Evolutionary conservation across 2,329 filamentous ascomycete species (phyloP).

Genomic region (Colletotrichum graminicola): DNA sequence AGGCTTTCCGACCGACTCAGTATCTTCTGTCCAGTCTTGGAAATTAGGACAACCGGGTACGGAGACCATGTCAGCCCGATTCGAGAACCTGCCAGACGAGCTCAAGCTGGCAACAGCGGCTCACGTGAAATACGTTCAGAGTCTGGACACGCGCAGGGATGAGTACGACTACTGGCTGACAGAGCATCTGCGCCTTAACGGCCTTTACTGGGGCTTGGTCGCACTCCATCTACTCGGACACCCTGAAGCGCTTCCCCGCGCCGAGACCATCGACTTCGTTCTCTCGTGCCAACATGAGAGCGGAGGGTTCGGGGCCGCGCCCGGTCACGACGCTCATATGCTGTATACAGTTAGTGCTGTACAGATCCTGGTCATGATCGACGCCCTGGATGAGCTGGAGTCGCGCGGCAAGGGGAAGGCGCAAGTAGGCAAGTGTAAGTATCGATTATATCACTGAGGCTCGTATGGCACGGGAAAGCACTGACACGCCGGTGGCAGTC

Average conservation of each 20-base stretch:
- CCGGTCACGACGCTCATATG: slow-evolving; percentile 95
- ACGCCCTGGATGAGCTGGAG: slow-evolving; percentile 88
- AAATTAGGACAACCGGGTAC: neutral
- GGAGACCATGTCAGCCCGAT: slow-evolving; percentile 50
- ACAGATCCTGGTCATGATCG: slow-evolving; percentile 88
- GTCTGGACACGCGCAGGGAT: slow-evolving; percentile 90
- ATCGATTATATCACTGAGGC: neutral
- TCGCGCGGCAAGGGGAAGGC: slow-evolving; percentile 75
- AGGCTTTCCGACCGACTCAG: neutral
- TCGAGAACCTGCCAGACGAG: slow-evolving; percentile 55
- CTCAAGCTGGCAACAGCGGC: slow-evolving; percentile 63
- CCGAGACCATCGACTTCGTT: slow-evolving; percentile 90
- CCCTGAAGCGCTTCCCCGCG: slow-evolving; percentile 83
- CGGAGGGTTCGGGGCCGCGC: slow-evolving; percentile 94
- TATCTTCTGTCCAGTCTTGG: neutral
- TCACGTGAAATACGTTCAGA: slow-evolving; percentile 94
- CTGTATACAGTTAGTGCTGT: slow-evolving; percentile 95
- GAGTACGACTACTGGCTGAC: slow-evolving; percentile 98
- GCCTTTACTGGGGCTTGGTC: slow-evolving; percentile 95
- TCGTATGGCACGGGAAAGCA: slow-evolving; percentile 36
- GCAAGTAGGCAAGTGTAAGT: slow-evolving; percentile 84
- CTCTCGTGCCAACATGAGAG: slow-evolving; percentile 90
- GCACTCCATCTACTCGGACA: slow-evolving; percentile 86
- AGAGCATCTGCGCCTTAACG: slow-evolving; percentile 94
- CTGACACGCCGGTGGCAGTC: slow-evolving; percentile 59